Evolutionary conservation across 371 early-diverging fungal genomes (phyloP).

Genomic region (Saksenaea vasiformis): DNA sequence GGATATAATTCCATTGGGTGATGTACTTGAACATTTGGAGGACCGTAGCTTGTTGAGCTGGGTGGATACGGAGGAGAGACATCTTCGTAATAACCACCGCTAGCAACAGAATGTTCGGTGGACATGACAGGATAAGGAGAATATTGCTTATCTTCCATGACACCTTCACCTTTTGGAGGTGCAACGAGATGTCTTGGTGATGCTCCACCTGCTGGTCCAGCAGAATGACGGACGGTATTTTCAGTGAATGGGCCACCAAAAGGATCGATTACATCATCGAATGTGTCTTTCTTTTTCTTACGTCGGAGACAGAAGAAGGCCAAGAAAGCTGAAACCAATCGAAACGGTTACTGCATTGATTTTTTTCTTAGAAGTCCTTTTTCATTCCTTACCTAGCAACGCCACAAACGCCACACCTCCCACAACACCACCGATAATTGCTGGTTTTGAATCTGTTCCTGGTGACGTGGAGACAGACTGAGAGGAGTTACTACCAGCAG

Average conservation of each 20-base stretch:
- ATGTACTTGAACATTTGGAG: neutral
- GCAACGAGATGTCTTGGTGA: neutral
- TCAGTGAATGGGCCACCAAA: neutral
- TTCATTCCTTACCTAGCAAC: constrained; percentile 29
- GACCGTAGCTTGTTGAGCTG: neutral
- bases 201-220: neutral
- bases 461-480: constrained; percentile 73
- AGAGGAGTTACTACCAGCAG: neutral
- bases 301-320: constrained; percentile 4
- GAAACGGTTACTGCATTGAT: neutral
- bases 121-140: neutral
- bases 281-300: neutral
- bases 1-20: neutral
- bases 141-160: neutral
- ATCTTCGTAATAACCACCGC: neutral
- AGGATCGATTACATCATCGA: neutral
- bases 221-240: neutral
- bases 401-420: constrained; percentile 70
- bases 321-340: neutral
- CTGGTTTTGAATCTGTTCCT: constrained; percentile 59
- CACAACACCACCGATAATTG: constrained; percentile 73
- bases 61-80: neutral
- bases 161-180: neutral
- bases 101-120: neutral
- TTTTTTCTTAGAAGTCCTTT: neutral